Conservation (phyloP, 148 eudicot species). For the Rhododendron ovatum region DNA sequence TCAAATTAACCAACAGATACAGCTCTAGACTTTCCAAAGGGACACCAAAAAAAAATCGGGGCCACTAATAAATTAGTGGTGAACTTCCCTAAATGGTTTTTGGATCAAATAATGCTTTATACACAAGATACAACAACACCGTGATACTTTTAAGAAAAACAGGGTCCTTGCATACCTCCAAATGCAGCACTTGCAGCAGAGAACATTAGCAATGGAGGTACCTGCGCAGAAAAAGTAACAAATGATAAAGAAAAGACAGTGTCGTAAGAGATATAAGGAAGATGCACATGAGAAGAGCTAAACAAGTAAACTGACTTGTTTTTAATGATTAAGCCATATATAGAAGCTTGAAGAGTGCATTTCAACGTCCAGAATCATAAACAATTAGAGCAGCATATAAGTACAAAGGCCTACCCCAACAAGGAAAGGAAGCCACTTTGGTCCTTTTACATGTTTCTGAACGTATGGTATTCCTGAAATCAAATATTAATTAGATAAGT, state of each 20-base stretch:
- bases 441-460: constrained; percentile 69
- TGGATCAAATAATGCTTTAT: neutral
- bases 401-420: constrained; percentile 51
- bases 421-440: constrained; percentile 78
- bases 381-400: neutral
- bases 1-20: neutral
- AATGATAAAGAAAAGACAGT: neutral
- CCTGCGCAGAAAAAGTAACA: constrained; percentile 26
- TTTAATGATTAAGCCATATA: neutral
- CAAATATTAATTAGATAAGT: constrained; percentile 3
- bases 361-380: neutral
- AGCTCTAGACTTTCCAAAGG: neutral
- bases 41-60: neutral
- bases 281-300: neutral
- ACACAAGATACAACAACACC: neutral
- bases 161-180: constrained; percentile 54
- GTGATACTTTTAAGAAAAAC: neutral
- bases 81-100: neutral
- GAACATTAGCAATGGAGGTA: constrained; percentile 58
- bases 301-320: neutral
- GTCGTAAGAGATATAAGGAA: neutral
- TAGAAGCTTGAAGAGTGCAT: neutral
- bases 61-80: neutral
- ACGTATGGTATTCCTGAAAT: constrained; percentile 63
- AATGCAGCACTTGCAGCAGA: constrained; percentile 71